Evolutionary conservation across 805 yeast genomes (phyloP).

Genomic region (Priceomyces medius): DNA sequence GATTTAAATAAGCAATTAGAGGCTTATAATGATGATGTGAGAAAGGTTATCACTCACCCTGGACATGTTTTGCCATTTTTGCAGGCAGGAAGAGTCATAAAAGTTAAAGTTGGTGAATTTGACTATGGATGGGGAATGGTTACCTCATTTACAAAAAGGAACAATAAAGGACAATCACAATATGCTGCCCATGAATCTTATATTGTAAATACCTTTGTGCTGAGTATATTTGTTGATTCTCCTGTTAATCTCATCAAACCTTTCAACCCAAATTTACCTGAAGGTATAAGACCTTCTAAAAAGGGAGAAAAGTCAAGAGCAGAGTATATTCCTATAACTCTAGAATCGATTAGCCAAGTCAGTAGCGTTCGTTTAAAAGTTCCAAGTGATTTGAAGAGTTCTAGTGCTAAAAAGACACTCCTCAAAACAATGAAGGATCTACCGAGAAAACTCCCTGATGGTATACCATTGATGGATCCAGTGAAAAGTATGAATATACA

Average conservation of each 20-base stretch:
- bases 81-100: constrained; percentile 84
- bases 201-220: constrained; percentile 79
- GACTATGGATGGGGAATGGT: constrained; percentile 98
- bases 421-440: constrained; percentile 78
- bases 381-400: constrained; percentile 68
- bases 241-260: constrained; percentile 81
- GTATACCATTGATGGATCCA: constrained; percentile 90
- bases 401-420: constrained; percentile 58
- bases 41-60: constrained; percentile 87
- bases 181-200: constrained; percentile 87
- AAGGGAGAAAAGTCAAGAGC: constrained; percentile 69
- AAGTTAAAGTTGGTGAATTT: constrained; percentile 56
- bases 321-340: constrained; percentile 81
- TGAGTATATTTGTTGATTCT: constrained; percentile 74
- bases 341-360: constrained; percentile 69
- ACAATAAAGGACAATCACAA: constrained; percentile 58
- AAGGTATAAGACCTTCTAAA: constrained; percentile 82
- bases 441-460: constrained; percentile 80
- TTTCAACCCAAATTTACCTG: constrained; percentile 74
- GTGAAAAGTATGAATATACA: constrained; percentile 88
- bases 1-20: constrained; percentile 73
- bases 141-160: constrained; percentile 70
- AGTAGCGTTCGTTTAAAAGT: constrained; percentile 79
- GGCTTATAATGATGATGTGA: constrained; percentile 69
- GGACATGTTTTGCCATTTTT: constrained; percentile 78